Percentiles rank a stretch among this genome's conserved stretches.
Evolutionary conservation across 139 green algal genomes (phyloP).

Genomic region (Chlamydomonas urium): DNA sequence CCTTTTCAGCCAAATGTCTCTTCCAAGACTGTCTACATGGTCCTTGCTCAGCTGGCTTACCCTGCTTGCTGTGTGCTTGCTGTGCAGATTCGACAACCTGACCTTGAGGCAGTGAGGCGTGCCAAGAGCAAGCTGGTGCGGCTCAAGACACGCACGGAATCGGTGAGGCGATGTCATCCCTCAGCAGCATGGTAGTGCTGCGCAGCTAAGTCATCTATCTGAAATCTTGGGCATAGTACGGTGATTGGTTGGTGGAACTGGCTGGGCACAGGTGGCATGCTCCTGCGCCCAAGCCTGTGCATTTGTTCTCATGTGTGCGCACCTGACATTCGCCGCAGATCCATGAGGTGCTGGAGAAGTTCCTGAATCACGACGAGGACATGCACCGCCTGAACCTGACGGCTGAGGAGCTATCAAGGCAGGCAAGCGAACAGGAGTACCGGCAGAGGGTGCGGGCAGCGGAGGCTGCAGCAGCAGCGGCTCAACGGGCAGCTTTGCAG

Average conservation of each 20-base stretch:
- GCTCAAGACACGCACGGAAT: slow-evolving; percentile 50
- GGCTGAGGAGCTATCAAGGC: slow-evolving; percentile 37
- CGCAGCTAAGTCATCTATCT: too few relatives aligned
- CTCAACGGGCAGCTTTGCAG: too few relatives aligned
- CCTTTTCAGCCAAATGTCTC: too few relatives aligned
- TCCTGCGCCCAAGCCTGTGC: background rate
- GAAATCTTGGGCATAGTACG: too few relatives aligned
- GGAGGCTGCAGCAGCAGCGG: background rate
- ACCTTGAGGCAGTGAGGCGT: slow-evolving; percentile 85
- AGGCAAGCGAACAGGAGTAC: slow-evolving; percentile 12
- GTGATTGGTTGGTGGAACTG: too few relatives aligned
- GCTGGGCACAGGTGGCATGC: too few relatives aligned
- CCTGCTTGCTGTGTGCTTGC: too few relatives aligned
- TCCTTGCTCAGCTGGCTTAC: too few relatives aligned
- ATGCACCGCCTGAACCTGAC: slow-evolving; percentile 56
- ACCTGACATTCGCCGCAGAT: slow-evolving; percentile 13
- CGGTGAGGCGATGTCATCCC: too few relatives aligned
- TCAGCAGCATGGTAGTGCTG: too few relatives aligned
- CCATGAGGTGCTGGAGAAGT: slow-evolving; percentile 54
- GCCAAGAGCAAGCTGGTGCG: slow-evolving; percentile 76
- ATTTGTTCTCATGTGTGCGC: background rate
- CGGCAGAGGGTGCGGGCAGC: background rate
- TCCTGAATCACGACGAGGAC: slow-evolving; percentile 63
- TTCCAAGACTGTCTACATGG: too few relatives aligned
- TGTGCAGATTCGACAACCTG: slow-evolving; percentile 50